These are phyloP conservation scores for Cucurbita pepo DNA, from an alignment of 306 rosid genomes.

Conservation along the genomic window DNA sequence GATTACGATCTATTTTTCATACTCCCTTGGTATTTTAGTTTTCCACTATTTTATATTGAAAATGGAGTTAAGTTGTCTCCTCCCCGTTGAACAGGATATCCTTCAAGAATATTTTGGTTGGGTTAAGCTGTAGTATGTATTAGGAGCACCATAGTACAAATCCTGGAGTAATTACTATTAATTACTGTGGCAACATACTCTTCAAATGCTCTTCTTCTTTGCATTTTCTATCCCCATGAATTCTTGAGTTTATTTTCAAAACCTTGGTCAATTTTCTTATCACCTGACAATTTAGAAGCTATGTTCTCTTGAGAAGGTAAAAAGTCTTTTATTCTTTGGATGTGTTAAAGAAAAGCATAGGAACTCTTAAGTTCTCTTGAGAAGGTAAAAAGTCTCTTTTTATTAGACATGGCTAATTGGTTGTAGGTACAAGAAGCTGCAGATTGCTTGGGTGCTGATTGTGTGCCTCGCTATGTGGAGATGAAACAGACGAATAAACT, in stretches of 20 bases:
- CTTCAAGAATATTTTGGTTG: no score
- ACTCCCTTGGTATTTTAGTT: background rate
- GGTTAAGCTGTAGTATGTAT: no score
- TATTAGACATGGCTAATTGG: slow-evolving; percentile 7
- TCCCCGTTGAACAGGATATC: no score
- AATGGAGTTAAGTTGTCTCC: no score
- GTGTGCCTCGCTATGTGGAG: slow-evolving; percentile 73
- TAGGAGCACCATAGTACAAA: background rate
- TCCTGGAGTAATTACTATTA: background rate
- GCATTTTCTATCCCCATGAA: background rate
- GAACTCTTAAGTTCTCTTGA: background rate
- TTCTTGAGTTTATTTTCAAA: background rate
- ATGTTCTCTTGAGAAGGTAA: background rate
- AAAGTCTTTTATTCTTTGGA: background rate
- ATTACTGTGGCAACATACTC: background rate
- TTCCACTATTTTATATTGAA: background rate
- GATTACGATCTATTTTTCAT: background rate
- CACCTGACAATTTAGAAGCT: background rate
- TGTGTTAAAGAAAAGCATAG: background rate
- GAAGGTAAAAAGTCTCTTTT: background rate
- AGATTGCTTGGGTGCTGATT: slow-evolving; percentile 90
- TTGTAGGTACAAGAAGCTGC: slow-evolving; percentile 88
- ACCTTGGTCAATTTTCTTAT: background rate
- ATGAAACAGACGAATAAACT: slow-evolving; percentile 46
- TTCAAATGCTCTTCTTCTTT: background rate